These are phyloP conservation scores for Botrytis fragariae DNA, from an alignment of 2,329 filamentous ascomycete genomes.

Conservation along the genomic window DNA sequence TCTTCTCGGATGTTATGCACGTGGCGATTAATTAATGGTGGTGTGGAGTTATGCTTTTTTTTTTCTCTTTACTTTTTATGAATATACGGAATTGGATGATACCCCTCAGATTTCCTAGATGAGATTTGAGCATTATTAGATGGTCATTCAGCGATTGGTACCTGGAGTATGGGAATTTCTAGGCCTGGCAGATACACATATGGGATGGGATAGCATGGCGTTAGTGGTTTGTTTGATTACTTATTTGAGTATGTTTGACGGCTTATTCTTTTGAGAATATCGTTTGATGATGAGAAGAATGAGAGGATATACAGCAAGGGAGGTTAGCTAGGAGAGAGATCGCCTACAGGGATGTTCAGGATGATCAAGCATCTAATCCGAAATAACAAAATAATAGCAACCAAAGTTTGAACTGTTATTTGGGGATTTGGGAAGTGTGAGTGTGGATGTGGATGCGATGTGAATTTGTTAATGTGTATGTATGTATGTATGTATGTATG, in stretches of 20 bases:
- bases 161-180: background rate
- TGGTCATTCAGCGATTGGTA: background rate
- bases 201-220: background rate
- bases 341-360: background rate
- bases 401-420: background rate
- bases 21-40: background rate
- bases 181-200: background rate
- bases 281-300: background rate
- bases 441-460: too few relatives aligned
- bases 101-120: background rate
- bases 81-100: constrained; percentile 4
- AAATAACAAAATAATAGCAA: background rate
- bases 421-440: too few relatives aligned
- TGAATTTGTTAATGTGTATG: too few relatives aligned
- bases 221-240: background rate
- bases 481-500: too few relatives aligned
- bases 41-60: background rate
- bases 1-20: background rate
- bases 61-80: background rate
- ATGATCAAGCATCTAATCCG: background rate
- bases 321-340: background rate
- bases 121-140: constrained; percentile 10
- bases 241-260: background rate
- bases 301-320: background rate
- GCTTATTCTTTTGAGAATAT: background rate